Evolutionary conservation across 192 early-diverging fungal genomes (phyloP).

Genomic region (Coemansia sp.): DNA sequence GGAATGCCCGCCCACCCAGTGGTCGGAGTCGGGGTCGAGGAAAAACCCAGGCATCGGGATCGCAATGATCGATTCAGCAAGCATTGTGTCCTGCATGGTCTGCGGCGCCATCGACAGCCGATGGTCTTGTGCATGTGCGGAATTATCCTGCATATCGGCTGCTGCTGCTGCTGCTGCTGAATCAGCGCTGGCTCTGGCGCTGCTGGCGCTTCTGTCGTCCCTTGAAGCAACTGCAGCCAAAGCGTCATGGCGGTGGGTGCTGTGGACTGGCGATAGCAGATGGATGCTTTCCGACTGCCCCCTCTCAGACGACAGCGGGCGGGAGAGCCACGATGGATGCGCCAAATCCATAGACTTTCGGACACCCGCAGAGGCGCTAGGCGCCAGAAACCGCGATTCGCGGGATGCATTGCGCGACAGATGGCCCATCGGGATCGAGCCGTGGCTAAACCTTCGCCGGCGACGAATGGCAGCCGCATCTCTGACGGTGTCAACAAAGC

Average conservation of each 20-base stretch:
- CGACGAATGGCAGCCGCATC: slow-evolving; percentile 17
- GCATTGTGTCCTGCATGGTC: slow-evolving; percentile 1
- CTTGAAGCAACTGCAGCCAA: not conserved
- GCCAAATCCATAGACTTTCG: slow-evolving; percentile 1
- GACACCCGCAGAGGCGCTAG: not conserved
- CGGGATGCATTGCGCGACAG: slow-evolving; percentile 33
- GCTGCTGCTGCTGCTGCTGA: not conserved
- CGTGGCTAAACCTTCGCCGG: slow-evolving; percentile 32
- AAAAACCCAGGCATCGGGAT: slow-evolving; percentile 57
- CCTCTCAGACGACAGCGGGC: slow-evolving; percentile 4
- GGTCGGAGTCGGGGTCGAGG: slow-evolving; percentile 44
- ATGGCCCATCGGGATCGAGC: slow-evolving; percentile 22
- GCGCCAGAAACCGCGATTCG: slow-evolving; percentile 14
- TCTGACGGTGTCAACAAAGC: slow-evolving; percentile 31
- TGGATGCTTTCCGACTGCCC: not conserved
- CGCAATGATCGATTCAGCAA: slow-evolving; percentile 31
- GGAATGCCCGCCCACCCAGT: slow-evolving; percentile 55
- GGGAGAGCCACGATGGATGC: slow-evolving; percentile 2
- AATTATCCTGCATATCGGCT: not conserved
- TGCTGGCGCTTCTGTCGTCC: not conserved
- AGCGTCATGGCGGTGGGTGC: not conserved
- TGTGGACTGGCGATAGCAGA: slow-evolving; percentile 12
- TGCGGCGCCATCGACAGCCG: slow-evolving; percentile 3
- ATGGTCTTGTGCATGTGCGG: not conserved
- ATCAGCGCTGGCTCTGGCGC: not conserved